Percentiles rank a stretch among this genome's conserved stretches.
Evolutionary conservation across 2,329 filamentous ascomycete genomes (phyloP).

Genomic region (Hymenotorrendiella dingleyae): DNA sequence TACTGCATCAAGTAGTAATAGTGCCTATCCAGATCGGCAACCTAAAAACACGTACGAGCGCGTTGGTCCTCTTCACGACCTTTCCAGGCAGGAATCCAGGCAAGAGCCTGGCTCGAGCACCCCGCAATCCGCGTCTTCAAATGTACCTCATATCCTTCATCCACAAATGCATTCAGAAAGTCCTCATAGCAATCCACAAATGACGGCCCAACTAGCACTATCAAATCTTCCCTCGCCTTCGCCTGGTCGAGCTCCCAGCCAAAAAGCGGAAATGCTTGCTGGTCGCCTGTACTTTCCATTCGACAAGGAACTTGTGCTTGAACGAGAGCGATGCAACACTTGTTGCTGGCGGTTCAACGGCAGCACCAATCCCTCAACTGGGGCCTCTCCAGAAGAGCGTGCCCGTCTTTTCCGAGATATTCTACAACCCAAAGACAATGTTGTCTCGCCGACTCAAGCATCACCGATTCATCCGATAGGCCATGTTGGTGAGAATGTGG

Average conservation of each 20-base stretch:
- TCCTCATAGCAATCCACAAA: constrained; percentile 27
- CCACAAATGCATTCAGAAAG: constrained; percentile 26
- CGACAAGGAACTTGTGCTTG: constrained; percentile 69
- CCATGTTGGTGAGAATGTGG: constrained; percentile 65
- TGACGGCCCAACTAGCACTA: constrained; percentile 29
- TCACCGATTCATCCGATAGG: constrained; percentile 50
- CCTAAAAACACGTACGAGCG: constrained; percentile 52
- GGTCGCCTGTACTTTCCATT: constrained; percentile 76
- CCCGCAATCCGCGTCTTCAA: constrained; percentile 36
- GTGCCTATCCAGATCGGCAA: constrained; percentile 30
- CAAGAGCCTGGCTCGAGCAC: constrained; percentile 43
- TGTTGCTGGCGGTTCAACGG: constrained; percentile 86
- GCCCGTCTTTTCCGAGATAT: constrained; percentile 67
- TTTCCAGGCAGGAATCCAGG: constrained; percentile 43
- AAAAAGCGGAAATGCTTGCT: constrained; percentile 86
- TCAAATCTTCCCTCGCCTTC: constrained; percentile 26
- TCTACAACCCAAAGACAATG: constrained; percentile 52
- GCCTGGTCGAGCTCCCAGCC: constrained; percentile 42
- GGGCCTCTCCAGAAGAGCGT: constrained; percentile 63
- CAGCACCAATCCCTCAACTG: constrained; percentile 67
- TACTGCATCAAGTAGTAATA: constrained; percentile 44
- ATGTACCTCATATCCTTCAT: constrained; percentile 46
- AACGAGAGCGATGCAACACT: constrained; percentile 77
- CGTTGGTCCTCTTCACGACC: constrained; percentile 55
- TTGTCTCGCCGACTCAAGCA: constrained; percentile 49